Conservation (phyloP, 2,329 filamentous ascomycete genomes). For the Exserohilum turcica region DNA sequence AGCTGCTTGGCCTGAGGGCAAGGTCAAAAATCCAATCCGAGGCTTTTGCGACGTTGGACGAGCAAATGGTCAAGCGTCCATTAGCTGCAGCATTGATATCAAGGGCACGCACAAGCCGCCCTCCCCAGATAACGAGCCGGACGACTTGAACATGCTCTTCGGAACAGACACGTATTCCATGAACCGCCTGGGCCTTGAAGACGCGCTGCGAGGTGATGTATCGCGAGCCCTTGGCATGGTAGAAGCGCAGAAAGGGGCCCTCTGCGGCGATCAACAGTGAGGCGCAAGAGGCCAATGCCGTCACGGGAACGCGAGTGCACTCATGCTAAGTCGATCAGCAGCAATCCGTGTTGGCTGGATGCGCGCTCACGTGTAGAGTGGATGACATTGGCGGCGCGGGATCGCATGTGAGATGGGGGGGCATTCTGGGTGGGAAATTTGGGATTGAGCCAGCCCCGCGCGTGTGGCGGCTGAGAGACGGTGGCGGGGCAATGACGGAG, state of each 20-base stretch:
- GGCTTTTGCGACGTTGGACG: constrained; percentile 30
- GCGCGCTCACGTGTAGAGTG: constrained; percentile 38
- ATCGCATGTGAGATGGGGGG: constrained; percentile 23
- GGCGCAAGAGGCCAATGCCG: constrained; percentile 49
- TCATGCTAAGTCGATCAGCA: constrained; percentile 42
- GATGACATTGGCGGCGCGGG: constrained; percentile 42
- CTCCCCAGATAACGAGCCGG: constrained; percentile 45
- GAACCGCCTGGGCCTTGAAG: constrained; percentile 72
- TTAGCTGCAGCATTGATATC: constrained; percentile 25
- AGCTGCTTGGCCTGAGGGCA: constrained; percentile 19
- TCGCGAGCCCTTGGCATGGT: constrained; percentile 34
- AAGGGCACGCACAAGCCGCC: constrained; percentile 55
- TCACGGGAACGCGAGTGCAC: constrained; percentile 51
- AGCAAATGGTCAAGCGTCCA: constrained; percentile 18
- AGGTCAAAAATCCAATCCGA: constrained; percentile 49
- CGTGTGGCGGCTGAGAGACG: constrained; percentile 1
- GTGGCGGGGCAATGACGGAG: constrained; percentile 35
- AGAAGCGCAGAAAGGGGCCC: constrained; percentile 50
- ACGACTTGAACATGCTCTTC: constrained; percentile 24
- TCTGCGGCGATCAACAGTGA: constrained; percentile 50
- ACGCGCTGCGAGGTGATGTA: constrained; percentile 51
- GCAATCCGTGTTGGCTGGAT: neutral
- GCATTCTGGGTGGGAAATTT: constrained; percentile 29
- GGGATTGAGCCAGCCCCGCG: constrained; percentile 46
- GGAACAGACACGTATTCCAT: constrained; percentile 66